Percentiles rank a stretch among this genome's conserved stretches.
These are phyloP conservation scores for Aspergillus phoenicis DNA, from an alignment of 2,329 filamentous ascomycete species.

Conservation along the genomic window DNA sequence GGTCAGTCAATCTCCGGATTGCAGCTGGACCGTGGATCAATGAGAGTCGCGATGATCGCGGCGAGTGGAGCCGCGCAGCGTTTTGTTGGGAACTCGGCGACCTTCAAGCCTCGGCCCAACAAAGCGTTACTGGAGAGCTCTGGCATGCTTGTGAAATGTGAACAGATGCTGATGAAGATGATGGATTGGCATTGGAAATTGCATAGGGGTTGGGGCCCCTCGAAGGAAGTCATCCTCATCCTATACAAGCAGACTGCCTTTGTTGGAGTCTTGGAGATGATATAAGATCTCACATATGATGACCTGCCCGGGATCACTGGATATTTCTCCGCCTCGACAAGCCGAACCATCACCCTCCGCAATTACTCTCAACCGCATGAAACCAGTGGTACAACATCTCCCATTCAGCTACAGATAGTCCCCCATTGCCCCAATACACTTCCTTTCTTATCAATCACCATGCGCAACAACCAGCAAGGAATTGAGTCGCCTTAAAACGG, in stretches of 20 bases:
- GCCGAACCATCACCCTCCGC: too few relatives aligned
- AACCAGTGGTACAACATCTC: background rate
- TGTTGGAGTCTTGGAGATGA: too few relatives aligned
- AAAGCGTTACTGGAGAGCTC: constrained; percentile 4
- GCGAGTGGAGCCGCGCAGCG: constrained; percentile 20
- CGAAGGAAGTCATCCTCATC: too few relatives aligned
- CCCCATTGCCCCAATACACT: background rate
- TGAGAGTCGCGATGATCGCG: constrained; percentile 3
- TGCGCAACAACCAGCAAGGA: background rate
- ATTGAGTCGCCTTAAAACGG: background rate
- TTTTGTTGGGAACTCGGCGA: constrained; percentile 19
- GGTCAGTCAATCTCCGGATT: constrained; percentile 5
- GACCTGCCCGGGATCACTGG: background rate
- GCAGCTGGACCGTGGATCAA: background rate
- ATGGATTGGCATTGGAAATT: background rate
- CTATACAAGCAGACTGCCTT: too few relatives aligned
- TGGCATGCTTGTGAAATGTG: constrained; percentile 15
- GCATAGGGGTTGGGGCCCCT: too few relatives aligned
- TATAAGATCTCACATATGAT: background rate
- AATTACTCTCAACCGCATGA: too few relatives aligned
- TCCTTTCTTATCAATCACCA: background rate
- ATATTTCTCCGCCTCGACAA: background rate
- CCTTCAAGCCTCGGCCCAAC: constrained; percentile 20
- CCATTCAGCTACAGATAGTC: background rate
- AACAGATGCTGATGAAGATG: too few relatives aligned